Evolutionary conservation across 495 filamentous ascomycete genomes (phyloP), one percentile per base, ranked within the genome.

Genomic region (Neurospora sp.): DNA sequence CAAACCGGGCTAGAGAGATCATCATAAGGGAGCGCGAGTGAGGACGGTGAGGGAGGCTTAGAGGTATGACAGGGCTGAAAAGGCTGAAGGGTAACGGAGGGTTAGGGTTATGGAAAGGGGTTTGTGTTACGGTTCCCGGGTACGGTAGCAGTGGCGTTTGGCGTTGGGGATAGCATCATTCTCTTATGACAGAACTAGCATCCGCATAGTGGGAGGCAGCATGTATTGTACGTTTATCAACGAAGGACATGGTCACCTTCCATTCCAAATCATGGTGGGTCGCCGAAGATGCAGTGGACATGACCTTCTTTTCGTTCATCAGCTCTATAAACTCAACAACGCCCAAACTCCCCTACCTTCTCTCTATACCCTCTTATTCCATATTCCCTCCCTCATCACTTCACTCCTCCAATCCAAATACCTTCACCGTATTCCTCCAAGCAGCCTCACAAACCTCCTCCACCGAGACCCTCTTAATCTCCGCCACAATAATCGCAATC

Each of bases 401-500:
- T 77, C n/a, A 79, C 72, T 87, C 86, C 0, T 89, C 92, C 36
- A 97, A 78, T 3, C 90, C 89, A 85, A 97, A 97, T 81, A 97
- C 92, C 73, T 84, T 85, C 28, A 91, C 85, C 9, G 92, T 94
- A 78, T 97, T 97, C 70, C 82, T 87, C 94, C 94, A 97, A 19
- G 93, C 90, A 38, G 90, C 92, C 84, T 97, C 93, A 76, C 89
- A 92, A 42, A 98, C 90, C 79, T 94, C 93, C 78, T 94, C 90
- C 8, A 94, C 86, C 2, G 85, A 78, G 9, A 97, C 83, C 0
- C 89, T 94, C 82, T 97, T 97, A 43, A 97, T 89, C 37, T 83
- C 88, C 21, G 96, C 95, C 74, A 99, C 90, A 71, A 93, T 92
- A 79, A 90, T 88, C 15, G 92, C 96, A n/a, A 99, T 93, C 45